phyloP scores from a whole-genome alignment of 73 alveolate genomes.

The Blepharisma japonicum region DNA sequence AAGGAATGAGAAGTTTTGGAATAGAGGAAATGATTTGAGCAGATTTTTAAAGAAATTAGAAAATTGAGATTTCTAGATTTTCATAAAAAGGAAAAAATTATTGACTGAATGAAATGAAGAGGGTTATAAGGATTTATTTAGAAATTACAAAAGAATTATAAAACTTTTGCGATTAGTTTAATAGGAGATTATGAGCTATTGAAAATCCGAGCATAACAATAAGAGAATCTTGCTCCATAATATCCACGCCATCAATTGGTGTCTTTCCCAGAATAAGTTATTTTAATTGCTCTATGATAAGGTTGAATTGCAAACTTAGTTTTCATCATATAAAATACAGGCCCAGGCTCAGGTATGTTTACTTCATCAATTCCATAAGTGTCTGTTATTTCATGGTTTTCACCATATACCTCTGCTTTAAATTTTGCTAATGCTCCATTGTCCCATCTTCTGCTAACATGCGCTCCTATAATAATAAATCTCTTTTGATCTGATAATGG shows the following conservation, averaged over 20 bases:
- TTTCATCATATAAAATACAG: neutral
- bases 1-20: too few species aligned
- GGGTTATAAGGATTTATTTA: too few species aligned
- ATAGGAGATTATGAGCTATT: too few species aligned
- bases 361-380: neutral
- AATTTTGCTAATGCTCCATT: conserved; percentile 1
- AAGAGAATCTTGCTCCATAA: conserved; percentile 23
- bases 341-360: neutral
- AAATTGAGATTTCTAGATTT: too few species aligned
- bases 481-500: neutral
- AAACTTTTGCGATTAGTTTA: too few species aligned
- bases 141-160: too few species aligned
- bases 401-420: neutral
- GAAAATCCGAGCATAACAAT: neutral
- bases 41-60: too few species aligned
- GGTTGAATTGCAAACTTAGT: neutral
- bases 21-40: too few species aligned
- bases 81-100: too few species aligned
- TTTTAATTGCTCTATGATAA: neutral
- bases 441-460: neutral
- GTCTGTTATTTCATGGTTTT: neutral
- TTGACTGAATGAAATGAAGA: too few species aligned
- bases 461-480: neutral
- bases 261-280: neutral
- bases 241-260: neutral